Evolutionary conservation across 306 rosid genomes (phyloP).

Genomic region (Alnus glutinosa): DNA sequence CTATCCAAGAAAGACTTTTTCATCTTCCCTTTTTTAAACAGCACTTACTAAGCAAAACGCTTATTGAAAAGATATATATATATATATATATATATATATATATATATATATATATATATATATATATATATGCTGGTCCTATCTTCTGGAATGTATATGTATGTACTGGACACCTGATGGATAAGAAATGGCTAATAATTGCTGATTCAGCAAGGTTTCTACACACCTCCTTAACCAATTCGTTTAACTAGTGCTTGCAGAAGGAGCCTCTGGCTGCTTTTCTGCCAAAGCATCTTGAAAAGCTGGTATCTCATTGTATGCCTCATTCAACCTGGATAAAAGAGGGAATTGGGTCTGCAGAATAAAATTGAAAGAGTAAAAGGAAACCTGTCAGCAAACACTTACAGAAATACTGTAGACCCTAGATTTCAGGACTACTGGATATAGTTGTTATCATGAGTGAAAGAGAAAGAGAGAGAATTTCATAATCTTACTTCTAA

Average conservation of each 20-base stretch:
- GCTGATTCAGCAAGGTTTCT: not conserved
- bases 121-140: not conserved
- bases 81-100: too few species aligned
- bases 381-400: conserved; percentile 16
- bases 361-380: conserved; percentile 4
- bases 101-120: too few species aligned
- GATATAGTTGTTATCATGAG: not conserved
- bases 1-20: too few species aligned
- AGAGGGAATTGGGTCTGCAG: conserved; percentile 64
- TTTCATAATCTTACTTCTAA: not conserved
- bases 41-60: not conserved
- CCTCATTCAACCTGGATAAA: conserved; percentile 57
- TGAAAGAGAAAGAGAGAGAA: not conserved
- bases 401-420: not conserved
- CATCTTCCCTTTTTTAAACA: not conserved
- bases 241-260: conserved; percentile 31
- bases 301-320: conserved; percentile 56
- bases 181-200: not conserved
- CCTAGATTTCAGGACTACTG: not conserved
- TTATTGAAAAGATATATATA: not conserved
- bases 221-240: conserved; percentile 20
- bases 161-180: not conserved
- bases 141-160: not conserved
- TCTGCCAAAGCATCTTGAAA: conserved; percentile 68
- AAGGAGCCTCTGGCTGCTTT: conserved; percentile 67